Conservation (phyloP, 495 filamentous ascomycete species). For the Penicillium antarcticum region DNA sequence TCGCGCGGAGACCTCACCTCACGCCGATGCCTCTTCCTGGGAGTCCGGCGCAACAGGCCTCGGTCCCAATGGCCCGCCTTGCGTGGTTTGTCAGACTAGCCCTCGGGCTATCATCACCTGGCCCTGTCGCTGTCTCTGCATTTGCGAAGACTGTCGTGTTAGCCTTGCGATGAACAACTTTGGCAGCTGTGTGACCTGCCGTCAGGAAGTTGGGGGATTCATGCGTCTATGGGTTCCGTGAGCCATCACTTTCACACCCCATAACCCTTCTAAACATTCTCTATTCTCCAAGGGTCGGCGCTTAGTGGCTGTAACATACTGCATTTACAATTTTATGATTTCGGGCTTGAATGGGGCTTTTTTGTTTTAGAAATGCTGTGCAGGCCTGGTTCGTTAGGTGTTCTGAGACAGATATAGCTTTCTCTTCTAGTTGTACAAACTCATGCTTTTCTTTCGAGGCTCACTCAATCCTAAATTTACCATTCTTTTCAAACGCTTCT, state of each 20-base stretch:
- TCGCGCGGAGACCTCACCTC: slow-evolving; percentile 28
- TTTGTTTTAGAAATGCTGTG: too few species aligned
- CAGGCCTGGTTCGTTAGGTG: neutral
- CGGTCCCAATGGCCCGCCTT: slow-evolving; percentile 74
- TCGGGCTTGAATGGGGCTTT: neutral
- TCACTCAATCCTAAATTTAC: too few species aligned
- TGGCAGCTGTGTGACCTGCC: slow-evolving; percentile 89
- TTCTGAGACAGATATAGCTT: neutral
- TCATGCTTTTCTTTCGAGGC: neutral
- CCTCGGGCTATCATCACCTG: slow-evolving; percentile 89
- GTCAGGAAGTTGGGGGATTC: slow-evolving; percentile 81
- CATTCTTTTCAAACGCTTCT: too few species aligned
- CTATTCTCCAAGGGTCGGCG: neutral
- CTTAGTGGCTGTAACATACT: slow-evolving; percentile 16
- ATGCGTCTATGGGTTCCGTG: slow-evolving; percentile 87
- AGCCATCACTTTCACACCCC: neutral
- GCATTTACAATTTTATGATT: slow-evolving; percentile 4
- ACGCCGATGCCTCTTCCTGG: slow-evolving; percentile 46
- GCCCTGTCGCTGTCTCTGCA: slow-evolving; percentile 90
- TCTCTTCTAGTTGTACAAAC: neutral
- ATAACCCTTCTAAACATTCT: neutral
- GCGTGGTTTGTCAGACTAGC: slow-evolving; percentile 88
- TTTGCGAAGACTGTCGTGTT: slow-evolving; percentile 93
- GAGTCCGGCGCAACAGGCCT: slow-evolving; percentile 66
- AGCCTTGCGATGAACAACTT: slow-evolving; percentile 96